Conservation (phyloP, 768 basidiomycete species). For the Candolleomyces eurysporus region DNA sequence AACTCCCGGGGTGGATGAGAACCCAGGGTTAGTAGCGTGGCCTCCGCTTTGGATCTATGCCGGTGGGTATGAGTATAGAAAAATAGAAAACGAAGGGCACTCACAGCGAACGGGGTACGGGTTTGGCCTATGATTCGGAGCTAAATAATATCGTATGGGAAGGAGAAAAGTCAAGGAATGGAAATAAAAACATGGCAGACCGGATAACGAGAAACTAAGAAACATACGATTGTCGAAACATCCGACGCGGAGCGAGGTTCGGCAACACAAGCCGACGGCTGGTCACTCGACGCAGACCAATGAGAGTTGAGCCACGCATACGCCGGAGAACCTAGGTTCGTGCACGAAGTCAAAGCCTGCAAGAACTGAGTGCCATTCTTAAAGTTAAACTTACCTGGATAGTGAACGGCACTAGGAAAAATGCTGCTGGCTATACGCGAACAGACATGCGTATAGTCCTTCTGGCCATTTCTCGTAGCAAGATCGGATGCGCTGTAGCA, state of each 20-base stretch:
- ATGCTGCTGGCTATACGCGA: neutral
- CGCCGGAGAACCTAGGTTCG: too few species aligned
- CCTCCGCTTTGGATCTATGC: slow-evolving; percentile 60
- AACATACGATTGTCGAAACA: neutral
- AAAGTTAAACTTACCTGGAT: neutral
- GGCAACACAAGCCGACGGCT: neutral
- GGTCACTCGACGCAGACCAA: neutral
- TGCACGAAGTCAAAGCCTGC: neutral
- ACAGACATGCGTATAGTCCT: neutral
- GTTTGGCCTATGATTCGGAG: slow-evolving; percentile 21
- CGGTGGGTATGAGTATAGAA: neutral
- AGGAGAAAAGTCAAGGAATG: neutral
- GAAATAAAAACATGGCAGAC: slow-evolving; percentile 11
- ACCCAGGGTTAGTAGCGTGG: slow-evolving; percentile 51
- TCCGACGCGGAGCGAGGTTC: neutral
- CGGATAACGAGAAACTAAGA: neutral
- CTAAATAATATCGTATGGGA: neutral
- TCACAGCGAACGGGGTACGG: slow-evolving; percentile 50
- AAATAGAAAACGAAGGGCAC: neutral
- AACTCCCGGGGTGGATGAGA: slow-evolving; percentile 59
- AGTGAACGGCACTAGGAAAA: neutral
- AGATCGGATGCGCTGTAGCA: neutral
- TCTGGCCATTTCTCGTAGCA: neutral
- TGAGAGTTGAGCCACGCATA: too few species aligned
- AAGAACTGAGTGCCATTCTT: neutral